A percentile compares a stretch with the other conserved stretches of the same genome.
phyloP scores from a whole-genome alignment of 768 basidiomycete species.

The Clitopilus passeckerianus region DNA sequence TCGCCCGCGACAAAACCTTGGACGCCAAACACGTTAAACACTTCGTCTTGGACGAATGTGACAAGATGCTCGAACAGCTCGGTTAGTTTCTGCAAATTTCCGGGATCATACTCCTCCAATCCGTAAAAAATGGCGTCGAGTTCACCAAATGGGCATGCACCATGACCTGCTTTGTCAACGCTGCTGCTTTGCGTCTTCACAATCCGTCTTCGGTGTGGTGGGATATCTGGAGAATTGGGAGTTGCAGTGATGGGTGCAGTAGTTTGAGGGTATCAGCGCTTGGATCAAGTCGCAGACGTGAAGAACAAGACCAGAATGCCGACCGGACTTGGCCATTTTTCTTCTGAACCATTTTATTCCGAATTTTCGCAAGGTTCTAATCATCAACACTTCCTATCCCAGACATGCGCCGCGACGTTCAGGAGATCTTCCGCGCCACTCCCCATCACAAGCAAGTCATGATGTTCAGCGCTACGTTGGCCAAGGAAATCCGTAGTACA shows the following conservation, averaged over 20 bases:
- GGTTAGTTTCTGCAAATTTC: conserved; percentile 95
- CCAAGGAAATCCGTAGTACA: conserved; percentile 94
- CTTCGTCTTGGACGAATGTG: conserved; percentile 99
- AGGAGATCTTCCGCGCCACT: conserved; percentile 99
- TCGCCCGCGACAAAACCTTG: conserved; percentile 91
- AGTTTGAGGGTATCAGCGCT: conserved; percentile 11
- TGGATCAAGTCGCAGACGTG: conserved; percentile 25
- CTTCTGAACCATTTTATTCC: conserved; percentile 28
- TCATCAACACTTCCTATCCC: conserved; percentile 57
- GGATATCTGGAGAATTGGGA: conserved; percentile 21
- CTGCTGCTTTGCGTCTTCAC: conserved; percentile 28
- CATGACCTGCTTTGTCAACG: conserved; percentile 32
- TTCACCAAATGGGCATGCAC: conserved; percentile 37
- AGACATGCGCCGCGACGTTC: conserved; percentile 99
- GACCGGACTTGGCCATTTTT: conserved; percentile 13
- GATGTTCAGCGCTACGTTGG: conserved; percentile 99
- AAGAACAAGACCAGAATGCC: conserved; percentile 13
- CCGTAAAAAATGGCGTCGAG: conserved; percentile 47
- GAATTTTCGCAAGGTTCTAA: conserved; percentile 60
- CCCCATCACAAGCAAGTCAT: conserved; percentile 99
- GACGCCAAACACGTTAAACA: conserved; percentile 97
- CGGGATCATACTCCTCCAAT: conserved; percentile 48
- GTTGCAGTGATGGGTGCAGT: conserved; percentile 20
- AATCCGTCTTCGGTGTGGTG: conserved; percentile 31
- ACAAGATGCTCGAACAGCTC: conserved; percentile 99